Conservation (phyloP, 768 basidiomycete genomes). For the Cystofilobasidium capitatum region DNA sequence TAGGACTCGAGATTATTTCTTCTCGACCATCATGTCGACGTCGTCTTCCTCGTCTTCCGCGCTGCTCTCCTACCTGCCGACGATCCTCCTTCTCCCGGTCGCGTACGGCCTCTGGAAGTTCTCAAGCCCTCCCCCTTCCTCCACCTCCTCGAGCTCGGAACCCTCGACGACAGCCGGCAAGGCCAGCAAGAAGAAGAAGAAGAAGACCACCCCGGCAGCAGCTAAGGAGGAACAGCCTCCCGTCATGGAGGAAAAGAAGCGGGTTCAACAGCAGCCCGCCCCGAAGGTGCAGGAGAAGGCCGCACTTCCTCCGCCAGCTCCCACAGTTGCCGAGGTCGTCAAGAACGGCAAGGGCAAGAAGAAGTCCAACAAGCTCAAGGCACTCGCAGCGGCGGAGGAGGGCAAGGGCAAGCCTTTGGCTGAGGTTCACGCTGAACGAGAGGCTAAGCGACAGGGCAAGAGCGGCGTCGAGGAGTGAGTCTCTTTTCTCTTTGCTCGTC, state of each 20-base stretch:
- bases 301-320: background rate
- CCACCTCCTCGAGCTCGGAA: background rate
- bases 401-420: conserved; percentile 9
- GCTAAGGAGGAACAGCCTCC: background rate
- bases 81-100: background rate
- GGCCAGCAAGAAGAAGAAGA: conserved; percentile 1
- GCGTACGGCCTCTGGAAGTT: conserved; percentile 2
- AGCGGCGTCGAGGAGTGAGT: conserved; percentile 21
- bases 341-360: conserved; percentile 9
- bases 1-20: too few relatives aligned
- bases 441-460: conserved; percentile 14
- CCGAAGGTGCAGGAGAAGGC: background rate
- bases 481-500: background rate
- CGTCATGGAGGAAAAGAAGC: too few relatives aligned
- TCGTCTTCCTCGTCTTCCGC: background rate
- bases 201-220: background rate
- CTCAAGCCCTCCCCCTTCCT: background rate
- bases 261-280: background rate
- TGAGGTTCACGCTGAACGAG: conserved; percentile 7
- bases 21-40: background rate
- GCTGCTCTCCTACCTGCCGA: background rate
- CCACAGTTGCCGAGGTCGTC: background rate
- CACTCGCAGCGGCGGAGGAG: background rate
- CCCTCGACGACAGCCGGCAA: background rate
- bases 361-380: conserved; percentile 9